Conservation (phyloP, 768 basidiomycete genomes). For the Mycena vitilis region DNA sequence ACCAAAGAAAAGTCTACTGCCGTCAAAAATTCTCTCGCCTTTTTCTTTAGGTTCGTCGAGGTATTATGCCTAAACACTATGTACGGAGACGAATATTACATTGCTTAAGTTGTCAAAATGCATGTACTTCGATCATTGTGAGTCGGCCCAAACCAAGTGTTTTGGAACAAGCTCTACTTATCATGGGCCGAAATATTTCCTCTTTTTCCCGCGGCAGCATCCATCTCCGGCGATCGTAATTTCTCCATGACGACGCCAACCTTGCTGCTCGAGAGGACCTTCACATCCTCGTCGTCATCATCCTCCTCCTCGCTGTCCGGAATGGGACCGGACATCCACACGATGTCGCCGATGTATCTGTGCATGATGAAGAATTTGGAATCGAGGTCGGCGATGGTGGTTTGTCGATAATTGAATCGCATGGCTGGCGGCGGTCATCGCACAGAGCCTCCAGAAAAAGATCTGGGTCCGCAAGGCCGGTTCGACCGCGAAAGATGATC, state of each 20-base stretch:
- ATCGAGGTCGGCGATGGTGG: slow-evolving; percentile 16
- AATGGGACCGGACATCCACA: slow-evolving; percentile 11
- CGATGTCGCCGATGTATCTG: slow-evolving; percentile 14
- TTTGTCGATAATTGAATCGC: background rate
- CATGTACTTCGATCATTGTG: too few species aligned
- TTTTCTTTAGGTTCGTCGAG: too few species aligned
- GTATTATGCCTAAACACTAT: too few species aligned
- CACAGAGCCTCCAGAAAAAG: background rate
- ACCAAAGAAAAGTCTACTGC: too few species aligned
- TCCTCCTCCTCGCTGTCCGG: slow-evolving; percentile 11
- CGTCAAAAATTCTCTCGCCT: too few species aligned
- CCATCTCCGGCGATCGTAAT: slow-evolving; percentile 13
- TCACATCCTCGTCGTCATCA: background rate
- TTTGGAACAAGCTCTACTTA: background rate
- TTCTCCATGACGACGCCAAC: slow-evolving; percentile 10
- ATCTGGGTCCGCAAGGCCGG: background rate
- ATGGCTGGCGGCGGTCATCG: background rate
- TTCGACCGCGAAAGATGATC: slow-evolving; percentile 17
- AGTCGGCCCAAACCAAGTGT: background rate
- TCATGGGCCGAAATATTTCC: slow-evolving; percentile 29
- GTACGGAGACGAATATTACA: too few species aligned
- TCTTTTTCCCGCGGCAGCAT: slow-evolving; percentile 17
- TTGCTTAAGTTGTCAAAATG: too few species aligned
- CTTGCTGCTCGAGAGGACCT: slow-evolving; percentile 7
- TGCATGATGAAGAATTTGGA: slow-evolving; percentile 14